phyloP scores from a whole-genome alignment of 352 stramenopile genomes.

The Plasmopara muralis region DNA sequence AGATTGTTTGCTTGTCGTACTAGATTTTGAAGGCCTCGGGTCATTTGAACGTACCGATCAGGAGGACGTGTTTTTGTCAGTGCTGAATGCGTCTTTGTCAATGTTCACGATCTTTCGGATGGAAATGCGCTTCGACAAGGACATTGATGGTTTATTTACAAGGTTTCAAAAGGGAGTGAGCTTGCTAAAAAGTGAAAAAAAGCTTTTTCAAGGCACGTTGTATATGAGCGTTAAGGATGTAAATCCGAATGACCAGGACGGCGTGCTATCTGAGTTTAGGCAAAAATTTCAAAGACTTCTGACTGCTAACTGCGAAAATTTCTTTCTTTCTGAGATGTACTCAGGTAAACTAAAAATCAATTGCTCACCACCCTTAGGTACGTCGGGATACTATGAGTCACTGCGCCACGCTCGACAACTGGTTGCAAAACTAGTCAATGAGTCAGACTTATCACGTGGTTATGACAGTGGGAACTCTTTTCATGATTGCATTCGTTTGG shows the following conservation, averaged over 20 bases:
- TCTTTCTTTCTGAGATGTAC: conserved; percentile 67
- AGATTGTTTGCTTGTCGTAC: conserved; percentile 50
- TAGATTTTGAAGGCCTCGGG: conserved; percentile 73
- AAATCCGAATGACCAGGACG: conserved; percentile 52
- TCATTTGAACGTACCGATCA: conserved; percentile 72
- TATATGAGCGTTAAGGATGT: conserved; percentile 77
- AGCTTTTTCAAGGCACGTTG: conserved; percentile 48
- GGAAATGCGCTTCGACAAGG: conserved; percentile 74
- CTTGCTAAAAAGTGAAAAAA: conserved; percentile 53
- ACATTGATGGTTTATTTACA: conserved; percentile 59
- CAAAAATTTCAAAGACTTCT: conserved; percentile 42
- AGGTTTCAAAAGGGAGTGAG: conserved; percentile 63
- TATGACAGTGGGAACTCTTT: conserved; percentile 46
- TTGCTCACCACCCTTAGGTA: conserved; percentile 63
- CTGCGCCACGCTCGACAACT: conserved; percentile 32
- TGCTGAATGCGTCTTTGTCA: conserved; percentile 63
- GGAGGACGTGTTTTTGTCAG: conserved; percentile 67
- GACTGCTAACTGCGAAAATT: conserved; percentile 42
- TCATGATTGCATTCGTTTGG: conserved; percentile 59
- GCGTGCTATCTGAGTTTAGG: conserved; percentile 44
- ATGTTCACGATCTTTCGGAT: conserved; percentile 72
- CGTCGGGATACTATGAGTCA: conserved; percentile 55
- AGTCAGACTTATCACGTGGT: conserved; percentile 14
- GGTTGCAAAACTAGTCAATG: conserved; percentile 28
- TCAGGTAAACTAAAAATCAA: conserved; percentile 49